phyloP scores from a whole-genome alignment of 1,284 basidiomycete species.

The Exsudoporus floridanus region DNA sequence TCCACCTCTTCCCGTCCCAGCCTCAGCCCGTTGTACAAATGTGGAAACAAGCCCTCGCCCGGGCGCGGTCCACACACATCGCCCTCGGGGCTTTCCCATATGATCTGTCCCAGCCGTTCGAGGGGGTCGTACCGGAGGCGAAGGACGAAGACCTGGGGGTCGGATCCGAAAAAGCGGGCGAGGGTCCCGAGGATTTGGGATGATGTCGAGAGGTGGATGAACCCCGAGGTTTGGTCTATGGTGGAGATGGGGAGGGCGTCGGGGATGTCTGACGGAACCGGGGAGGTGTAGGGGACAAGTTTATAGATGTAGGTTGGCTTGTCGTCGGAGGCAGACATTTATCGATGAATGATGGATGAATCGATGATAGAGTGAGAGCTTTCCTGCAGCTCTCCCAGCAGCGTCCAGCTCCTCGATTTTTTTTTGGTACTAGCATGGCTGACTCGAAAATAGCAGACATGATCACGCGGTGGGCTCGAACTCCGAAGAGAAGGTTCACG shows the following conservation, averaged over 20 bases:
- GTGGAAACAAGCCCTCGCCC: slow-evolving; percentile 30
- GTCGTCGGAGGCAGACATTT: not conserved
- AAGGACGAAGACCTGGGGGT: slow-evolving; percentile 23
- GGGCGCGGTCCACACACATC: slow-evolving; percentile 27
- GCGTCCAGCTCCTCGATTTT: not conserved
- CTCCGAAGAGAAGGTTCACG: not conserved
- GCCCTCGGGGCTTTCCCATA: slow-evolving; percentile 28
- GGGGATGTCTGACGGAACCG: slow-evolving; percentile 21
- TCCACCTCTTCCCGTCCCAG: slow-evolving; percentile 29
- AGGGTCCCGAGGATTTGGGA: slow-evolving; percentile 26
- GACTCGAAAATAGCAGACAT: no score
- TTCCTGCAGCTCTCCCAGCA: not conserved
- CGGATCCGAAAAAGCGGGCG: slow-evolving; percentile 19
- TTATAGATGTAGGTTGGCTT: slow-evolving; percentile 34
- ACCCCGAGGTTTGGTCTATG: slow-evolving; percentile 25
- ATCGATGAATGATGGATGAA: not conserved
- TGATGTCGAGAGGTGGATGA: slow-evolving; percentile 34
- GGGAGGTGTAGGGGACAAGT: slow-evolving; percentile 20
- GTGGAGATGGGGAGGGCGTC: slow-evolving; percentile 26
- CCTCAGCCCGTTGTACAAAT: slow-evolving; percentile 29
- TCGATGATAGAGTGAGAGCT: not conserved
- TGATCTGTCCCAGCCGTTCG: slow-evolving; percentile 3
- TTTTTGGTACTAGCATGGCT: no score
- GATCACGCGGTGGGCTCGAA: not conserved
- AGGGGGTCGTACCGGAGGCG: slow-evolving; percentile 25